Evolutionary conservation across 345 rosid species (phyloP), one percentile per base, ranked within the genome.

Genomic region (Boechera stricta): DNA sequence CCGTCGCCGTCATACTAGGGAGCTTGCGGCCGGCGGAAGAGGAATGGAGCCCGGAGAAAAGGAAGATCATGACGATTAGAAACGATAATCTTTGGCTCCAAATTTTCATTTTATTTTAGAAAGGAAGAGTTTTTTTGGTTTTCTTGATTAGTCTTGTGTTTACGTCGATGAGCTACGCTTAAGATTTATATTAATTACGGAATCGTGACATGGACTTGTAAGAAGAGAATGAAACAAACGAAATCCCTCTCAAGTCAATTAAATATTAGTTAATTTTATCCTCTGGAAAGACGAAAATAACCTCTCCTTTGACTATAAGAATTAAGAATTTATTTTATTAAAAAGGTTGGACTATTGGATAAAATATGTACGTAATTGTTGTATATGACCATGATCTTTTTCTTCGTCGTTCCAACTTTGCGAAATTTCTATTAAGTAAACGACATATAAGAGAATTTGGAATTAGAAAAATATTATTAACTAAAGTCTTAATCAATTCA

Each of bases 261-360:
- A 7, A 69, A 59, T 60, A 76, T 51, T 61, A 10, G 11, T 76
- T 1, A 5, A 21, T 13, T 39, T 31, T 3, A 59, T 59, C 2
- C 0, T 24, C 4, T 38, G 32, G 11, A 77, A 62, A 47, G 76
- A 77, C 76, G 44, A 77, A 44, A 5, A 8, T 35, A 70, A 18
- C 80, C 80, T 70, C 51, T 68, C 21, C 26, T 54, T 69, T 55
- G 75, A 51, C 73, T 76, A 53, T 76, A 76, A 28, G 29, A 28
- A 28, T 28, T 61, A 13, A 60, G 31, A 69, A 21, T 21, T 21
- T 21, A 21, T 21, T 33, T 33, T 33, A 7, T 33, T 29, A 29
- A 29, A 4, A 29, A 29, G 4, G 36, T 33, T 33, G 36, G 36
- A 5, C 36, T 33, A 5, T 3, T 29, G 2, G 32, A 3, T 31